phyloP scores from a whole-genome alignment of 2,329 filamentous ascomycete species.

The Diaporthe vexans region DNA sequence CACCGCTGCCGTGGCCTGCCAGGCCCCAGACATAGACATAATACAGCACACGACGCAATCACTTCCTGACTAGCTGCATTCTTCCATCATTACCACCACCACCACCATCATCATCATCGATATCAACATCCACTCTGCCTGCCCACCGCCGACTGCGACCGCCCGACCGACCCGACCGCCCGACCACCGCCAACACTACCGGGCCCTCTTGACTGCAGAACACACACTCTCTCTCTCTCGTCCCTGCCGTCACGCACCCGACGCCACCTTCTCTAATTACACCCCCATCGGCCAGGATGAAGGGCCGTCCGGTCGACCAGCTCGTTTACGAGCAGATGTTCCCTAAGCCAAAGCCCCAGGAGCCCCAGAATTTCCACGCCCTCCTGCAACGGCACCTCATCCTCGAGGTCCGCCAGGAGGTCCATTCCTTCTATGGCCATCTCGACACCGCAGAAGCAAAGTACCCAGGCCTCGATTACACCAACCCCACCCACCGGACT shows the following conservation, averaged over 20 bases:
- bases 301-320: constrained; percentile 77
- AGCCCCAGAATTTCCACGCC: constrained; percentile 79
- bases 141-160: not conserved
- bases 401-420: constrained; percentile 83
- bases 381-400: constrained; percentile 80
- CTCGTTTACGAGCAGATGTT: constrained; percentile 83
- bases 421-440: constrained; percentile 83
- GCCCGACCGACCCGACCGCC: not conserved
- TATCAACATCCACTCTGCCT: not conserved
- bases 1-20: constrained; percentile 3
- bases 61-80: constrained; percentile 4
- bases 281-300: constrained; percentile 67
- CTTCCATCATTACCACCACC: not conserved
- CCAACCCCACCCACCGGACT: constrained; percentile 78
- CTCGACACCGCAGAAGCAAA: constrained; percentile 85
- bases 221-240: not conserved
- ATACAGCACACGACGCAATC: not conserved
- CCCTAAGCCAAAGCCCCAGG: constrained; percentile 74
- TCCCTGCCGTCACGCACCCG: not conserved
- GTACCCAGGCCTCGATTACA: constrained; percentile 86
- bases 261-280: not conserved
- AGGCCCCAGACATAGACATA: not conserved
- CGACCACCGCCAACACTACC: not conserved
- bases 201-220: not conserved
- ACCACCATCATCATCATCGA: not conserved